Base-by-base conservation (phyloP, 2,329 filamentous ascomycete species). In the Zymoseptoria tritici region DNA sequence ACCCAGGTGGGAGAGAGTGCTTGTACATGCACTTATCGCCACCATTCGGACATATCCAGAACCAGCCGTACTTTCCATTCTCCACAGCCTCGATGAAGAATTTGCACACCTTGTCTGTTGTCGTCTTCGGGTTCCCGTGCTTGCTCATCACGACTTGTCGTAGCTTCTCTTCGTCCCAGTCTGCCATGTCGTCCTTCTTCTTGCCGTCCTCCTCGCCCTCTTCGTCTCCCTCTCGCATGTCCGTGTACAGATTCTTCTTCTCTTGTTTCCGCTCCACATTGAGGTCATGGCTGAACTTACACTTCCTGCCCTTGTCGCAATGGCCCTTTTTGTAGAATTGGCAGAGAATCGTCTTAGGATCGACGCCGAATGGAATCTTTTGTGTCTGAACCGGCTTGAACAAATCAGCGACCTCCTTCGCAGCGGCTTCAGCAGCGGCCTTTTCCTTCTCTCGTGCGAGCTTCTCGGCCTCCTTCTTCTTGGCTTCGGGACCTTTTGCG, bases 81-180 rank as follows among this genome's bases (percentile, higher is more conserved):
- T 99, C 94, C 64, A 99, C 94, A 24, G 94, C 94, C 67, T 92
- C 87, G 73, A 97, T 94, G 75, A 99, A 99, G 81, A 80, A 96
- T 78, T 97, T 99, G 90, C 94, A 99, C 67, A 99, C 94, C 78
- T 97, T 99, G 74, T 99, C 94, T 53, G 94, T 99, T 4, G 89
- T 90, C 21, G 92, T 96, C 74, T 88, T 86, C 62, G 96, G 94
- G 76, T 99, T 99, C 56, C 94, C 94, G 76, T 99, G 96, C 80
- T 99, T 99, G 70, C 89, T 95, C 73, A 95, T 69, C 22, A 99
- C 91, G 42, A 99, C 94, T 58, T 87, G 88, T 68, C 89, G 85
- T 70, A 99, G 78, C 78, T 97, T 96, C 74, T 95, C 93, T 75
- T 99, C 95, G 73, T 97, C 93, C 94, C 94, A 99, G 71, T 96